phyloP scores from a whole-genome alignment of 768 basidiomycete genomes.

The Phylloporus sp. region DNA sequence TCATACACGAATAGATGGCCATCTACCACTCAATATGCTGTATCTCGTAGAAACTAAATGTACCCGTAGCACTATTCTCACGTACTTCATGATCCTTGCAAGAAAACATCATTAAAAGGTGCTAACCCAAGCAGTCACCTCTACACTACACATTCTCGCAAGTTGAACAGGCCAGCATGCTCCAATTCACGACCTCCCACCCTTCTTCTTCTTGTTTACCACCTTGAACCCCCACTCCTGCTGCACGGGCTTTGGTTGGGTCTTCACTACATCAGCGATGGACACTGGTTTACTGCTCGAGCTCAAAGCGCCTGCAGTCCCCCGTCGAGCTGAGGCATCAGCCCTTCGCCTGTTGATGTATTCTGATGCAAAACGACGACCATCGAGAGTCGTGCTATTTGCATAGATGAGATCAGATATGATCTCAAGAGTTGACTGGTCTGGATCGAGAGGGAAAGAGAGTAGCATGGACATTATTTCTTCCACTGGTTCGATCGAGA shows the following conservation, averaged over 20 bases:
- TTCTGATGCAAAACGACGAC: slow-evolving; percentile 90
- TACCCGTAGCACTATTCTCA: slow-evolving; percentile 15
- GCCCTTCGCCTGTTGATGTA: slow-evolving; percentile 84
- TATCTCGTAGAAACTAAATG: slow-evolving; percentile 21
- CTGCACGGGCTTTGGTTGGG: slow-evolving; percentile 71
- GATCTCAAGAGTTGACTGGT: slow-evolving; percentile 77
- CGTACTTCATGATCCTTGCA: not conserved
- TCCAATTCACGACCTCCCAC: slow-evolving; percentile 46
- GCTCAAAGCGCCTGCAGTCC: slow-evolving; percentile 35
- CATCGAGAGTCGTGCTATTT: slow-evolving; percentile 92
- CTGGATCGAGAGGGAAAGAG: slow-evolving; percentile 89
- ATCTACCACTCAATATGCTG: slow-evolving; percentile 4
- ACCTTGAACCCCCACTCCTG: slow-evolving; percentile 91
- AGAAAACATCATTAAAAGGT: slow-evolving; percentile 3
- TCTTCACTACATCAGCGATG: slow-evolving; percentile 88
- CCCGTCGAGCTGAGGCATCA: slow-evolving; percentile 61
- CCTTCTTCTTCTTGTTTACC: slow-evolving; percentile 94
- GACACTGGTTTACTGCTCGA: slow-evolving; percentile 53
- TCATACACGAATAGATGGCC: slow-evolving; percentile 12
- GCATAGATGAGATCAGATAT: slow-evolving; percentile 95
- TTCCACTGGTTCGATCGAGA: slow-evolving; percentile 60
- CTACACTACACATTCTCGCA: slow-evolving; percentile 10
- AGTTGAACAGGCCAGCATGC: not conserved
- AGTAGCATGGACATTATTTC: slow-evolving; percentile 96
- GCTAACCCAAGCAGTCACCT: slow-evolving; percentile 23